Base-by-base conservation (phyloP, 306 rosid species). In the Cucurbita ficifolia region DNA sequence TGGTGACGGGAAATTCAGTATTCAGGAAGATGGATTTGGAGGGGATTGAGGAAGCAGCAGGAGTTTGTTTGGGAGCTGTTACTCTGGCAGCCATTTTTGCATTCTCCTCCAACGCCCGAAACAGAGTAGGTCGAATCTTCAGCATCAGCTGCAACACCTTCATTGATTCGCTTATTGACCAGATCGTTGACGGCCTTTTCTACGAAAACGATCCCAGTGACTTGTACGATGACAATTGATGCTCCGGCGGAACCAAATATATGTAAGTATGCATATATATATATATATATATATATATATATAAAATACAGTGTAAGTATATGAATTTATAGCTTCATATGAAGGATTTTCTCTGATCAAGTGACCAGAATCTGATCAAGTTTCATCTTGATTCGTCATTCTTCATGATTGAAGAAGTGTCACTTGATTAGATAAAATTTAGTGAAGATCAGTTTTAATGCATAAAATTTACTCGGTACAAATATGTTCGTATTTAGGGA, bases 131-230 rank as follows among this genome's bases (percentile, higher is more conserved):
- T 39, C 63, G 82, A 74, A 83, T 94, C 75, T 91, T 94, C 81
- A 83, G 83, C 18, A 6, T 85, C 8, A 72, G 87, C 33, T 94
- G 89, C 81, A 94, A 82, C 76, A 45, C 91, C 4, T 85, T 94
- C 79, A 86, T 94, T 8, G 96, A 94, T 77, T 78, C 91, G 16
- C 74, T 91, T 0, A 86, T 94, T 58, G 97, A 94, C 40, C 97
- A 94, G 79, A 86, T 94, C 39, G 87, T 94, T 0, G 97, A 94
- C 49, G 96, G 99, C 33, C 79, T 94, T 60, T 94, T 94, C 86
- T 91, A 86, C 48, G 98, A 87, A 42, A 61, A 38, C 29, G 88
- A 83, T 1, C 71, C 77, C 43, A 68, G 49, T 39, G 90, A 87
- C 53, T 85, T 91, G 88, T 79, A 87, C 18, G 92, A 90, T 69